Evolutionary conservation across 495 filamentous ascomycete species (phyloP).

Genomic region (Aspergillus cristatus): DNA sequence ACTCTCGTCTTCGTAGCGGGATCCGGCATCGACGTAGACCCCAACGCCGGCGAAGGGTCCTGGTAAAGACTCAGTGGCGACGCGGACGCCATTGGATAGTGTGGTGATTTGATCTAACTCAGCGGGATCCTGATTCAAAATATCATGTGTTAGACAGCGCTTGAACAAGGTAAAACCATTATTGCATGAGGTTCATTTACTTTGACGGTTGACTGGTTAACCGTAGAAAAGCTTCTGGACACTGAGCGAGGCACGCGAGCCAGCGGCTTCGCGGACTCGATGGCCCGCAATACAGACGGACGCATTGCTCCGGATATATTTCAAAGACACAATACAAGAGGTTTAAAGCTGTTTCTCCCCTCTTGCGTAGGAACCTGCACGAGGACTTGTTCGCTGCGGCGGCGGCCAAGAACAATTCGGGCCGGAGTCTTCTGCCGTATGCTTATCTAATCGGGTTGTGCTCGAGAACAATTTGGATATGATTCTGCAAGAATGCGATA

Average conservation of each 20-base stretch:
- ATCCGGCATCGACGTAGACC: slow-evolving; percentile 94
- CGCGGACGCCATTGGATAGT: slow-evolving; percentile 85
- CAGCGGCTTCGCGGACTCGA: slow-evolving; percentile 35
- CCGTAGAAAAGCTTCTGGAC: slow-evolving; percentile 35
- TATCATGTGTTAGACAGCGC: slow-evolving; percentile 6
- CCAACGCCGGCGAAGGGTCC: slow-evolving; percentile 93
- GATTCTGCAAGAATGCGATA: too few species aligned
- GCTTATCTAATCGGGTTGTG: slow-evolving; percentile 19
- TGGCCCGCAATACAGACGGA: slow-evolving; percentile 37
- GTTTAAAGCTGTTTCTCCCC: slow-evolving; percentile 4
- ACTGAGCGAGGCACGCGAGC: slow-evolving; percentile 28
- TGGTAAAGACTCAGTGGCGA: slow-evolving; percentile 90
- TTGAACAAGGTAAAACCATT: not conserved
- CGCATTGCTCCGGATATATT: slow-evolving; percentile 21
- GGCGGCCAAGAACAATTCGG: slow-evolving; percentile 14
- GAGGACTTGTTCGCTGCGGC: slow-evolving; percentile 10
- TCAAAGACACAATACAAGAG: not conserved
- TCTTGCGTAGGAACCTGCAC: slow-evolving; percentile 5
- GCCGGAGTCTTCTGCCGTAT: slow-evolving; percentile 2
- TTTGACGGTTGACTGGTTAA: slow-evolving; percentile 27
- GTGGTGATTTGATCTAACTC: slow-evolving; percentile 84
- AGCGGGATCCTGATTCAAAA: slow-evolving; percentile 59
- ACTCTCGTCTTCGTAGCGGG: slow-evolving; percentile 80
- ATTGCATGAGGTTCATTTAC: slow-evolving; percentile 13
- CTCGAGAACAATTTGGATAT: too few species aligned